Percentiles rank a stretch among this genome's conserved stretches.
phyloP scores from a whole-genome alignment of 2,329 filamentous ascomycete genomes.

The Stachybotrys elegans region DNA sequence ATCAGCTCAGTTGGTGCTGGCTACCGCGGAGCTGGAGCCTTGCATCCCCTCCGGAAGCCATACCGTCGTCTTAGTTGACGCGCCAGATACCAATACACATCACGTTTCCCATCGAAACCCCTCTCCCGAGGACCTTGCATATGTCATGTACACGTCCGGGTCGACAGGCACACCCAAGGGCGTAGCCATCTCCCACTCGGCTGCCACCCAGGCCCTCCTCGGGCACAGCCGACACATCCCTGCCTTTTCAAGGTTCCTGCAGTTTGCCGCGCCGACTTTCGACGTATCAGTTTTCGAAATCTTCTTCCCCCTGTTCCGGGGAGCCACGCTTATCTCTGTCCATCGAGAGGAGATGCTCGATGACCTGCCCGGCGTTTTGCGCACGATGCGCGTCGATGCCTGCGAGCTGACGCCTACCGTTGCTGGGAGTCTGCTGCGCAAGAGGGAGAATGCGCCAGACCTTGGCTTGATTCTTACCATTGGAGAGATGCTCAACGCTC shows the following conservation, averaged over 20 bases:
- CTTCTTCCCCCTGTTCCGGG: constrained; percentile 78
- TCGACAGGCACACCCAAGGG: constrained; percentile 88
- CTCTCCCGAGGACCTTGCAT: constrained; percentile 55
- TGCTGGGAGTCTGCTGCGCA: constrained; percentile 68
- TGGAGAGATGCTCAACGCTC: constrained; percentile 82
- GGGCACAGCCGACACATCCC: constrained; percentile 79
- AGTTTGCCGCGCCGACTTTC: constrained; percentile 89
- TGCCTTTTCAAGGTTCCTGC: constrained; percentile 71
- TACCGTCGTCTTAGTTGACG: constrained; percentile 33
- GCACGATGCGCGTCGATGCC: constrained; percentile 65
- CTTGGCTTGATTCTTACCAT: constrained; percentile 76
- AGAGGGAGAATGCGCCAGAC: constrained; percentile 59
- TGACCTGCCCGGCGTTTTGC: constrained; percentile 66
- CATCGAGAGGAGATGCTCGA: constrained; percentile 66
- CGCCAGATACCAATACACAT: constrained; percentile 9
- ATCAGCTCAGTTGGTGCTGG: constrained; percentile 62
- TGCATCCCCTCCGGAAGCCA: constrained; percentile 31
- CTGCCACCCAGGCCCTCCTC: constrained; percentile 75
- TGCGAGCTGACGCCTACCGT: constrained; percentile 89
- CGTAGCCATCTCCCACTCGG: constrained; percentile 73
- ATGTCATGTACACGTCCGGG: constrained; percentile 91
- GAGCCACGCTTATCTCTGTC: constrained; percentile 67
- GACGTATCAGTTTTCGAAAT: constrained; percentile 95
- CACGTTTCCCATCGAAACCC: constrained; percentile 11
- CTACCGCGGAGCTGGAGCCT: constrained; percentile 42